Evolutionary conservation across 352 stramenopile species (phyloP), one percentile per base, ranked within the genome.

Genomic region (Phytophthora megakarya): DNA sequence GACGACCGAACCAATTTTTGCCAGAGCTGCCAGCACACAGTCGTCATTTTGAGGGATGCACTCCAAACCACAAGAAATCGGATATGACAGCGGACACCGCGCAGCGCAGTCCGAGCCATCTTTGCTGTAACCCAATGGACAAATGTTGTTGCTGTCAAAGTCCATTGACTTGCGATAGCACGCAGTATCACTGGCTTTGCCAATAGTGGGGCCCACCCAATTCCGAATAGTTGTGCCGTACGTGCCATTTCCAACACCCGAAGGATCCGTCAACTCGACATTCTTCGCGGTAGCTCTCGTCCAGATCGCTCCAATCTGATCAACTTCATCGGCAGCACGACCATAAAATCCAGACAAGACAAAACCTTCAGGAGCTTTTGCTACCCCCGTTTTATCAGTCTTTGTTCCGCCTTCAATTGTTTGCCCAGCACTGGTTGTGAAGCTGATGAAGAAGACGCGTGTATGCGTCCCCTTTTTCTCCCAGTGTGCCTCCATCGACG

Each of bases 361-460:
- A 52, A 67, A 74, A 2, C 66, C 66, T 16, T 70, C 43, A 16
- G 66, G 66, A n/a, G 66, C 46, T 22, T 42, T 63, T 5, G 22
- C 42, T 11, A 15, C 56, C 3, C 19, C 54, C 7, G 23, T 45
- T 2, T 53, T 60, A 3, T 61, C 48, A 1, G 66, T 74, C 30
- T 61, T 73, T 7, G 61, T 65, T 45, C 75, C 79, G n/a, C 38
- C 55, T 1, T 57, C 47, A 1, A 86, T 45, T 5, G 61, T 70
- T 3, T 78, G 69, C 5, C 67, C 70, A 0, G 52, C 48, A 40
- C 57, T 85, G 0, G 79, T 88, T 5, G 56, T 72, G 5, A 75
- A 72, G 19, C 69, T 76, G 13, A 84, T 49, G 46, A 76, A 86
- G 51, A 81, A 86, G 13, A 84, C 65, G 15, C 67, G 69, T 13